Percentiles rank a stretch among this genome's conserved stretches.
phyloP scores from a whole-genome alignment of 805 yeast genomes.

The Wickerhamiella parazyma region DNA sequence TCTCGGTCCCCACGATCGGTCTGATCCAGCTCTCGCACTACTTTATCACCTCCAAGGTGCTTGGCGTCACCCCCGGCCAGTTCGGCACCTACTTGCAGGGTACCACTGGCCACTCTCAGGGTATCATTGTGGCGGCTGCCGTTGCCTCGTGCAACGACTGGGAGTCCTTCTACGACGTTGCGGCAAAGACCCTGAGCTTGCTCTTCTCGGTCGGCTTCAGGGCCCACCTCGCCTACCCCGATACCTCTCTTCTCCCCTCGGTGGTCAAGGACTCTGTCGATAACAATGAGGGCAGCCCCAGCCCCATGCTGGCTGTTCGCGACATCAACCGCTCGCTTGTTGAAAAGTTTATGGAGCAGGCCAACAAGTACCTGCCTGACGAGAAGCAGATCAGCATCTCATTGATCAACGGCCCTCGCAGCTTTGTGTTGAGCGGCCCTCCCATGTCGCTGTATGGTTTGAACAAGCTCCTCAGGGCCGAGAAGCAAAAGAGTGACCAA shows the following conservation, averaged over 20 bases:
- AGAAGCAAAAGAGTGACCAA: slow-evolving; percentile 85
- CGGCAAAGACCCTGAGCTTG: slow-evolving; percentile 68
- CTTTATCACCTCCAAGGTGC: slow-evolving; percentile 69
- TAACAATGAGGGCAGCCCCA: slow-evolving; percentile 90
- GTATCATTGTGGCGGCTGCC: slow-evolving; percentile 80
- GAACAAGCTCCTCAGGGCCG: slow-evolving; percentile 79
- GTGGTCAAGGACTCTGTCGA: slow-evolving; percentile 84
- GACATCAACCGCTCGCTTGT: slow-evolving; percentile 75
- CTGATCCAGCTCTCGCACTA: slow-evolving; percentile 90
- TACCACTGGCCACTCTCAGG: slow-evolving; percentile 35
- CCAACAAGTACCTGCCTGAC: slow-evolving; percentile 84
- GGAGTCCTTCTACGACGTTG: slow-evolving; percentile 61
- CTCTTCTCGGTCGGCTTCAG: slow-evolving; percentile 90
- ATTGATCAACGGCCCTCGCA: slow-evolving; percentile 88
- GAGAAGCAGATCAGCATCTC: slow-evolving; percentile 87
- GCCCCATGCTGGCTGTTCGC: slow-evolving; percentile 93
- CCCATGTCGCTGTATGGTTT: slow-evolving; percentile 96
- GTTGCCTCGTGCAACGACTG: slow-evolving; percentile 70
- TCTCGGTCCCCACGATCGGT: slow-evolving; percentile 94
- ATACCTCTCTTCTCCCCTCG: slow-evolving; percentile 87
- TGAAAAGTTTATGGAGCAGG: slow-evolving; percentile 61
- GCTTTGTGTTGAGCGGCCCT: slow-evolving; percentile 92
- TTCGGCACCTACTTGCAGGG: slow-evolving; percentile 45
- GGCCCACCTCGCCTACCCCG: slow-evolving; percentile 80
- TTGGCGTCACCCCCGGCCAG: slow-evolving; percentile 85